Evolutionary conservation across 768 basidiomycete species (phyloP), one percentile per base, ranked within the genome.

Genomic region (Pleurotus ostreatus): DNA sequence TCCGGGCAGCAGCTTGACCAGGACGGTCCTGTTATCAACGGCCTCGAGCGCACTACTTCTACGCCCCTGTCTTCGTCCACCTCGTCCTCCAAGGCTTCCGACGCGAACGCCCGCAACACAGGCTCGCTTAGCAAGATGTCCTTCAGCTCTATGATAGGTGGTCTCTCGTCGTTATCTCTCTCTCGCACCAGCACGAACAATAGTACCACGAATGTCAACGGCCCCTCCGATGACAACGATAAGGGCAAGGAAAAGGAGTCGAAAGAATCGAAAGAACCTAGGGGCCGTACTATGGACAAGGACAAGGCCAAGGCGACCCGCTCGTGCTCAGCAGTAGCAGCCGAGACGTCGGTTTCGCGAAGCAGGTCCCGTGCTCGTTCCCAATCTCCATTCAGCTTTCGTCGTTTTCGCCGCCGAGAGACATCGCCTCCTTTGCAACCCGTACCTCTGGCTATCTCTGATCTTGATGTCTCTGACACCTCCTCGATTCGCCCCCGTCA

Each of bases 351-450:
- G 15, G 68, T 71, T 9, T 79, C 81, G n/a, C 78, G 78, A 49
- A 81, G 78, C 47, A 69, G 70, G 3, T 75, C 77, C 9, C 87
- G 88, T 56, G 79, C 88, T 12, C 84, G 92, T 39, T 88, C 89
- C 46, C 78, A 85, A 62, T 92, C 92, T 2, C 90, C 94, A 41
- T 96, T 97, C 68, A 75, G 75, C 43, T 80, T 92, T 56, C 78
- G 90, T 43, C 78, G 89, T 34, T 80, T 84, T 56, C 80, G 88
- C 59, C 73, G 79, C 51, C 74, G 82, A 22, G 83, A 85, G 1
- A 62, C 75, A 5, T 86, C 84, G 2, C 85, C 80, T 23, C 73
- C 78, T 0, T 80, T 82, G 26, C 76, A 82, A 63, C 80, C 78
- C 39, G 69, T 86, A 65, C 74, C 79, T 70, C 78, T 91, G 55